Base-by-base conservation (phyloP, 345 rosid species). In the Hibiscus tridactylites region DNA sequence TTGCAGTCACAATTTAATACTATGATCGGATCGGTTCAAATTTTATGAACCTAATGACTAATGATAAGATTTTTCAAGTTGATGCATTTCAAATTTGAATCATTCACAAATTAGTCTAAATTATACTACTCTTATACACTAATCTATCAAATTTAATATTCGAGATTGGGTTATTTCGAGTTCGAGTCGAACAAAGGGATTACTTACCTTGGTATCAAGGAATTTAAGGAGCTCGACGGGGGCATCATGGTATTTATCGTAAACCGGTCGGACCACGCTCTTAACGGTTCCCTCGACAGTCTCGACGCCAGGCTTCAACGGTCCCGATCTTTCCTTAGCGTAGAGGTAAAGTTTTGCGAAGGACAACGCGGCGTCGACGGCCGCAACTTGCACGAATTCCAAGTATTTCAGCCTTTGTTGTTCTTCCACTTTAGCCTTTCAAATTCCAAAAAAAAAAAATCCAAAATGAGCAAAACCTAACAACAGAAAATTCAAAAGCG, bases 281-380 rank as follows among this genome's bases (percentile, higher is more conserved):
- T 86, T 92, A 19, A 95, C 89, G 2, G 92, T 84, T 16, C 90
- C 97, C 78, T 92, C 98, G 0, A 89, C 85, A n/a, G 93, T 86
- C 81, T 95, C 97, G 71, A 95, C 90, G 17, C 94, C 89, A 2
- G 92, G 75, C 74, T 90, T 95, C 84, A 92, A 76, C 6, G 91
- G 96, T 46, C 99, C 98, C 0, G 91, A 81, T 82, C 81, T 83
- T 24, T 89, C 97, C 54, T 50, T 50, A 50, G 54, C 54, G 54
- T 13, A 50, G 6, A 50, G 54, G 71, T 90, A 92, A 21, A 92
- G 79, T 21, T 79, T 74, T 56, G 85, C 33, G 72, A 88, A 85
- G 29, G 88, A 79, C 83, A 88, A 60, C 42, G 79, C 68, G 0
- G 87, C 91, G 68, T 90, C 84, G 3, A 92, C 61, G 11, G 85